phyloP scores from a whole-genome alignment of 768 basidiomycete genomes.

The Sporobolomyces roseus region DNA sequence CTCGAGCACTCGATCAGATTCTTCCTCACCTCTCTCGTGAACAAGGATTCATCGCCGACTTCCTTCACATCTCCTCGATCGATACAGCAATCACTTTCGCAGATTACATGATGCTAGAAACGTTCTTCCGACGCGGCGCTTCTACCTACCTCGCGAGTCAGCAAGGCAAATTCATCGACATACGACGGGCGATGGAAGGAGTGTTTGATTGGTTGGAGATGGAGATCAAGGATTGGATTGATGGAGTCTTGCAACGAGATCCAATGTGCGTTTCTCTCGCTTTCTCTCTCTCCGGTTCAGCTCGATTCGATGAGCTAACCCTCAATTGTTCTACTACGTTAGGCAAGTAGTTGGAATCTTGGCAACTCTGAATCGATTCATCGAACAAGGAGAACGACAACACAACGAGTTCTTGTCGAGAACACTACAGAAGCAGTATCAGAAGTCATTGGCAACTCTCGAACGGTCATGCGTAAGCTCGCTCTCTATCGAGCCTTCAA shows the following conservation, averaged over 20 bases:
- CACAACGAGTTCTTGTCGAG: slow-evolving; percentile 69
- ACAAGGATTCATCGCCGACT: slow-evolving; percentile 82
- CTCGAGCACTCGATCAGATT: slow-evolving; percentile 69
- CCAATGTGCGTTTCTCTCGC: slow-evolving; percentile 58
- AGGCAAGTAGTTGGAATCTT: slow-evolving; percentile 84
- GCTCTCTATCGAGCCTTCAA: too few species aligned
- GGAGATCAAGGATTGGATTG: slow-evolving; percentile 81
- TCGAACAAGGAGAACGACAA: slow-evolving; percentile 71
- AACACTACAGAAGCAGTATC: slow-evolving; percentile 76
- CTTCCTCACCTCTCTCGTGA: slow-evolving; percentile 72
- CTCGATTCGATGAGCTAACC: neutral
- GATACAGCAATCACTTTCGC: slow-evolving; percentile 73
- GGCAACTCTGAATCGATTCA: slow-evolving; percentile 69
- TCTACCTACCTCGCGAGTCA: slow-evolving; percentile 58
- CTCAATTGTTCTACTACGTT: neutral
- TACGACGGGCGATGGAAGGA: slow-evolving; percentile 84
- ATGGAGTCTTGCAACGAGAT: slow-evolving; percentile 70
- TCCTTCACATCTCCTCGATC: slow-evolving; percentile 83
- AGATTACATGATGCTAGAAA: slow-evolving; percentile 89
- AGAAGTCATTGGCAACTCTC: slow-evolving; percentile 56
- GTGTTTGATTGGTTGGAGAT: slow-evolving; percentile 88
- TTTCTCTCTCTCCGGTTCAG: neutral
- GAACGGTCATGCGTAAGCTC: slow-evolving; percentile 56
- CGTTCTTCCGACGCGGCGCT: slow-evolving; percentile 91
- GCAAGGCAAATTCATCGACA: slow-evolving; percentile 50